phyloP scores from a whole-genome alignment of 2,329 filamentous ascomycete genomes.

The Diplodia sapinea region DNA sequence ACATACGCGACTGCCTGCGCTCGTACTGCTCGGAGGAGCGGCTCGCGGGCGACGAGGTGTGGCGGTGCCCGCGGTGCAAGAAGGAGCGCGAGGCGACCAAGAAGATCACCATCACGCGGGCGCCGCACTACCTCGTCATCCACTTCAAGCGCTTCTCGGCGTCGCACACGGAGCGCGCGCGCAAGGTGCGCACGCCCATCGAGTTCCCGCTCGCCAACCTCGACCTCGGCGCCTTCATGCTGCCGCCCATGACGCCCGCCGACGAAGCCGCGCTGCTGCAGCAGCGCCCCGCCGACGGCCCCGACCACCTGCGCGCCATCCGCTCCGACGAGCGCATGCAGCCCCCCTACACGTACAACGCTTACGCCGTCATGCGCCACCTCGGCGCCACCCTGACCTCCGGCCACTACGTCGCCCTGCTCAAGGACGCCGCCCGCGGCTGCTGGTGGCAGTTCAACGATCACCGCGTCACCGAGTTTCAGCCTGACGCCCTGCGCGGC shows the following conservation, averaged over 20 bases:
- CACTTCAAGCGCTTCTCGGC: constrained; percentile 74
- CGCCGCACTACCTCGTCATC: constrained; percentile 79
- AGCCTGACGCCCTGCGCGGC: constrained; percentile 57
- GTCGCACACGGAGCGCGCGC: constrained; percentile 60
- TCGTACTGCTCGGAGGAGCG: constrained; percentile 72
- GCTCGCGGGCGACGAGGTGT: constrained; percentile 69
- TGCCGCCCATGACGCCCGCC: constrained; percentile 52
- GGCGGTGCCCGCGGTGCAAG: constrained; percentile 78
- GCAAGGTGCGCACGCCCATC: constrained; percentile 74
- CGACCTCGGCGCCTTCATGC: constrained; percentile 65
- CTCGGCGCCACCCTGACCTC: constrained; percentile 68
- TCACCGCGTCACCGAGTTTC: constrained; percentile 58
- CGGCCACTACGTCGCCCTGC: constrained; percentile 80
- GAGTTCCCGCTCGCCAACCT: constrained; percentile 78
- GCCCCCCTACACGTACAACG: constrained; percentile 76
- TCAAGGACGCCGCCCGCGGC: constrained; percentile 55
- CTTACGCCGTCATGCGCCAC: constrained; percentile 85
- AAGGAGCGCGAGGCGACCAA: constrained; percentile 70
- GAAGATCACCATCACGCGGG: constrained; percentile 74
- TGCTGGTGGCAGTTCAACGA: constrained; percentile 69
- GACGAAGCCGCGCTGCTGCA: constrained; percentile 46
- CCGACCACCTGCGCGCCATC: constrained; percentile 40
- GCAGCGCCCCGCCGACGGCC: constrained; percentile 36
- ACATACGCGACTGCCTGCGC: constrained; percentile 72
- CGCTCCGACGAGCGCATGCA: constrained; percentile 52